Conservation (phyloP, 169 alveolate genomes). For the Theileria annulata region DNA sequence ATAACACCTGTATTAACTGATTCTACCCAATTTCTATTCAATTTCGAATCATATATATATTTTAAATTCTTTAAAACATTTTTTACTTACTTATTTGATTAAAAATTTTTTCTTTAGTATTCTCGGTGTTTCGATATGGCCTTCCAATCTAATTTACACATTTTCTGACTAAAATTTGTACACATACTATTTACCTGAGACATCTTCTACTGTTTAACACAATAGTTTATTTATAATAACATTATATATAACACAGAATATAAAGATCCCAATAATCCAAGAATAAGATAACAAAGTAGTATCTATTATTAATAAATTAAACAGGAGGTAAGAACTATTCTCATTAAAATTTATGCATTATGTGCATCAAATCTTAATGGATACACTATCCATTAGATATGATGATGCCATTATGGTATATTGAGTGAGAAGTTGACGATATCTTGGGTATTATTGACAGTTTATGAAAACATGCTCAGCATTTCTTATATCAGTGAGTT, state of each 20-base stretch:
- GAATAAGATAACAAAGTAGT: background rate
- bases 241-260: background rate
- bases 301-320: too few relatives aligned
- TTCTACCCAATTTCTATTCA: too few relatives aligned
- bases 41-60: background rate
- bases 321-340: background rate
- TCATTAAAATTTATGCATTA: too few relatives aligned
- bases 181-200: background rate
- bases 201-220: background rate
- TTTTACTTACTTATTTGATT: too few relatives aligned
- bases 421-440: too few relatives aligned
- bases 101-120: background rate
- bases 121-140: background rate
- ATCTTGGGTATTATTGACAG: too few relatives aligned
- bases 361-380: too few relatives aligned
- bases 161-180: background rate
- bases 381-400: too few relatives aligned
- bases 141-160: background rate
- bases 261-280: background rate
- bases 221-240: too few relatives aligned
- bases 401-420: too few relatives aligned
- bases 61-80: background rate
- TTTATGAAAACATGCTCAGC: conserved; percentile 43
- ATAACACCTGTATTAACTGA: background rate
- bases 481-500: conserved; percentile 37